Conservation (phyloP, 1,284 basidiomycete species). For the Pulveroboletus sp. region DNA sequence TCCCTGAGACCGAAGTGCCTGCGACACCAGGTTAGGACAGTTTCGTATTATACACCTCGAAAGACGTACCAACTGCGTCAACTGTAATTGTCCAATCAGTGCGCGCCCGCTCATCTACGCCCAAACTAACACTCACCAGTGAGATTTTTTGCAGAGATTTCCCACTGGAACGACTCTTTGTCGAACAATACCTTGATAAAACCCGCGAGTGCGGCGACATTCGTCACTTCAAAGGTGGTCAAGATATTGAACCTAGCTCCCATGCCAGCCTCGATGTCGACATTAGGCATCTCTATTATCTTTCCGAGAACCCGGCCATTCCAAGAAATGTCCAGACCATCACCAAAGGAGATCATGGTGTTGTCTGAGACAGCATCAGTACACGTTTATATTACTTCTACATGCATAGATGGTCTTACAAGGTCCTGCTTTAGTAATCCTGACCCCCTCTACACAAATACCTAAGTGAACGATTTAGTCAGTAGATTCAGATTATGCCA, state of each 20-base stretch:
- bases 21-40: background rate
- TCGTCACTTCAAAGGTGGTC: conserved; percentile 58
- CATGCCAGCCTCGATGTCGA: conserved; percentile 65
- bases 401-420: conserved; percentile 41
- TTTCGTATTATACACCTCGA: background rate
- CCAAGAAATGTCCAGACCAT: conserved; percentile 66
- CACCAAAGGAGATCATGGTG: conserved; percentile 62
- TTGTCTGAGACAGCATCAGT: conserved; percentile 45
- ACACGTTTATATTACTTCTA: background rate
- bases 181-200: conserved; percentile 72
- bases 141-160: conserved; percentile 66
- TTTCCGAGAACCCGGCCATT: conserved; percentile 55
- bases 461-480: conserved; percentile 37
- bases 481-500: background rate
- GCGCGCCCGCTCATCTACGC: background rate
- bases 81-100: conserved; percentile 37
- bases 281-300: no score
- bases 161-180: conserved; percentile 72
- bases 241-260: conserved; percentile 48
- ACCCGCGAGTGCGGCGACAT: conserved; percentile 57
- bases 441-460: no score
- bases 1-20: conserved; percentile 57
- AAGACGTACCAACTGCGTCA: conserved; percentile 46
- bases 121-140: conserved; percentile 40
- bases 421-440: conserved; percentile 61